These are phyloP conservation scores for Salix viminalis DNA, from an alignment of 345 rosid genomes.

Conservation along the genomic window DNA sequence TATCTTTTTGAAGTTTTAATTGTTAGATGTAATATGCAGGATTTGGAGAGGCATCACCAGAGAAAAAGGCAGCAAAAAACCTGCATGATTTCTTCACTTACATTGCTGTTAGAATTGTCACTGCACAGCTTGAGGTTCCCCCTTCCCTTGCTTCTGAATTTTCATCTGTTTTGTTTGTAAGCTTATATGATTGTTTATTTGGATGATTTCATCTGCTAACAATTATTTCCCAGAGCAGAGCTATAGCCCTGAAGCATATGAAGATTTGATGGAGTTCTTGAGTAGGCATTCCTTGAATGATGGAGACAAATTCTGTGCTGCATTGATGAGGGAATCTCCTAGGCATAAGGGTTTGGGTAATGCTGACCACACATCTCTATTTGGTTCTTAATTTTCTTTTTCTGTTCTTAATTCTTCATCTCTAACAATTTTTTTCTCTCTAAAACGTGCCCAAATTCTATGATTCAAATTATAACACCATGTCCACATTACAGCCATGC, in stretches of 20 bases:
- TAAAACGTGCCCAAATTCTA: too few relatives aligned
- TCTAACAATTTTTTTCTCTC: not conserved
- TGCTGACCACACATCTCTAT: not conserved
- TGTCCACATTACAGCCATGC: constrained; percentile 43
- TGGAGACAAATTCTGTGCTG: constrained; percentile 72
- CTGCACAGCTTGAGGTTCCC: constrained; percentile 75
- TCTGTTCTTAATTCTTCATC: not conserved
- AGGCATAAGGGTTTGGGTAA: constrained; percentile 68
- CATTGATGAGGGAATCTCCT: constrained; percentile 72
- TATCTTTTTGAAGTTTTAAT: too few relatives aligned
- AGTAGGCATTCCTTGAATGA: constrained; percentile 56
- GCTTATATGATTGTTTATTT: too few relatives aligned
- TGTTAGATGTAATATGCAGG: constrained; percentile 27
- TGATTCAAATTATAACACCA: too few relatives aligned
- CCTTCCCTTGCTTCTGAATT: not conserved
- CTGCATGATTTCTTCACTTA: constrained; percentile 75
- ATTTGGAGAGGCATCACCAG: constrained; percentile 91
- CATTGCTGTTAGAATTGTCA: constrained; percentile 67
- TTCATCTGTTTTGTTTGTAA: not conserved
- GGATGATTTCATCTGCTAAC: constrained; percentile 7
- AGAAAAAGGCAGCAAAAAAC: constrained; percentile 65
- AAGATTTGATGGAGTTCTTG: constrained; percentile 60
- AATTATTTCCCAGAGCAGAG: constrained; percentile 43
- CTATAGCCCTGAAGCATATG: constrained; percentile 72
- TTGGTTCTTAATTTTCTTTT: not conserved